Conservation (phyloP, 192 early-diverging fungal genomes). For the Cetraspora pellucida region DNA sequence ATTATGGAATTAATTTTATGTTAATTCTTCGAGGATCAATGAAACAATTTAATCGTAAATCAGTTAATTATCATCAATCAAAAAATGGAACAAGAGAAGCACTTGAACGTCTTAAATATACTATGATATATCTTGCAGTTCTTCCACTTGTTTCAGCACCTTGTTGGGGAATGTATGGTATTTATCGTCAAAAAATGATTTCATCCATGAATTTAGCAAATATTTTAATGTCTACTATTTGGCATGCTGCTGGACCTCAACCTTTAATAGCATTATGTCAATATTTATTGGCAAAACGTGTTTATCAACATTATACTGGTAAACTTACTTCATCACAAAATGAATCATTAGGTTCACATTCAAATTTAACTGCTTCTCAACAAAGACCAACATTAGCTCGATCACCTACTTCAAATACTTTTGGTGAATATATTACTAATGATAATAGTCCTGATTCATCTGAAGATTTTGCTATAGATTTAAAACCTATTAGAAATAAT, state of each 20-base stretch:
- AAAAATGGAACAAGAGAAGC: slow-evolving; percentile 13
- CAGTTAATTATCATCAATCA: neutral
- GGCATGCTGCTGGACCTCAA: slow-evolving; percentile 27
- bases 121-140: slow-evolving; percentile 23
- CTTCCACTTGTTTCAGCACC: slow-evolving; percentile 5
- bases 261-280: slow-evolving; percentile 22
- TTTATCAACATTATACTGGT: slow-evolving; percentile 20
- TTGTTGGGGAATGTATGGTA: slow-evolving; percentile 25
- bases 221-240: slow-evolving; percentile 16
- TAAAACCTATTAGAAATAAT: no score
- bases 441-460: no score
- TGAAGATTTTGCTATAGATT: no score
- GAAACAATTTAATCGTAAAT: slow-evolving; percentile 11
- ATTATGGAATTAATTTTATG: slow-evolving; percentile 30
- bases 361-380: neutral
- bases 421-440: no score
- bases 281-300: slow-evolving; percentile 23
- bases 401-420: neutral
- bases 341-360: neutral
- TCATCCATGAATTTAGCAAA: neutral
- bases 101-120: slow-evolving; percentile 30
- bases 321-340: neutral
- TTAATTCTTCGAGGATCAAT: slow-evolving; percentile 10
- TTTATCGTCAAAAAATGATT: neutral
- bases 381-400: neutral